Evolutionary conservation across 495 filamentous ascomycete species (phyloP).

Genomic region (Neurospora cerealis): DNA sequence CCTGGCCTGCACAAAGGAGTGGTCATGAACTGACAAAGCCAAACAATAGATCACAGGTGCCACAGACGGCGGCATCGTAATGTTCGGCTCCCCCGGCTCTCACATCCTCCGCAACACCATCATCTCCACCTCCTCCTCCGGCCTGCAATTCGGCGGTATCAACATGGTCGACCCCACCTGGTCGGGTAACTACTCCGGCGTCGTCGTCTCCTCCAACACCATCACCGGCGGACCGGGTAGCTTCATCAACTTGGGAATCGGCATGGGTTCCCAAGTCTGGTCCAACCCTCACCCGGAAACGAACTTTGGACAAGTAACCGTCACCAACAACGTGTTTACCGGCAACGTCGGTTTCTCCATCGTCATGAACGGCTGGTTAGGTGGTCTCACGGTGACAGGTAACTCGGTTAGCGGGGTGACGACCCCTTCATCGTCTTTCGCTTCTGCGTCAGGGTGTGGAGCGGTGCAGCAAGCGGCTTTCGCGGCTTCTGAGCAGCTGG

Average conservation of each 20-base stretch:
- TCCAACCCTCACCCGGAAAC: neutral
- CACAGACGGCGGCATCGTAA: slow-evolving; percentile 11
- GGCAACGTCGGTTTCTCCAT: slow-evolving; percentile 10
- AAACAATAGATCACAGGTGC: neutral
- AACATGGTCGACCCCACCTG: slow-evolving; percentile 10
- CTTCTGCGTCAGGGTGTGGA: neutral
- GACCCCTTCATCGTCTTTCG: neutral
- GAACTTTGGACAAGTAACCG: slow-evolving; percentile 7
- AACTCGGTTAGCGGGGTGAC: slow-evolving; percentile 1
- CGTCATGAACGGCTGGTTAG: slow-evolving; percentile 8
- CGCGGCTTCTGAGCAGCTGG: slow-evolving; percentile 4
- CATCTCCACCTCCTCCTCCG: slow-evolving; percentile 2
- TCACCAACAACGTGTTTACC: slow-evolving; percentile 8
- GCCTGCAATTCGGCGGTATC: slow-evolving; percentile 8
- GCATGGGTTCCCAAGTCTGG: slow-evolving; percentile 8
- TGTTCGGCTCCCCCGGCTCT: slow-evolving; percentile 7
- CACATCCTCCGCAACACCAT: slow-evolving; percentile 7
- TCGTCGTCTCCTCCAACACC: slow-evolving; percentile 5
- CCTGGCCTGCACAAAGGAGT: neutral
- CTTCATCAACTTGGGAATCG: slow-evolving; percentile 9
- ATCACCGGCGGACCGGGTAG: slow-evolving; percentile 1
- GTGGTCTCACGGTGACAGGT: slow-evolving; percentile 8
- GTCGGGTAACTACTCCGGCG: slow-evolving; percentile 5
- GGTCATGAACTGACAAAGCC: neutral
- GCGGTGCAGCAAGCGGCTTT: slow-evolving; percentile 1